Percentiles rank a stretch among this genome's conserved stretches.
These are phyloP conservation scores for Colletotrichum echinochloae DNA, from an alignment of 2,329 filamentous ascomycete genomes.

Conservation along the genomic window DNA sequence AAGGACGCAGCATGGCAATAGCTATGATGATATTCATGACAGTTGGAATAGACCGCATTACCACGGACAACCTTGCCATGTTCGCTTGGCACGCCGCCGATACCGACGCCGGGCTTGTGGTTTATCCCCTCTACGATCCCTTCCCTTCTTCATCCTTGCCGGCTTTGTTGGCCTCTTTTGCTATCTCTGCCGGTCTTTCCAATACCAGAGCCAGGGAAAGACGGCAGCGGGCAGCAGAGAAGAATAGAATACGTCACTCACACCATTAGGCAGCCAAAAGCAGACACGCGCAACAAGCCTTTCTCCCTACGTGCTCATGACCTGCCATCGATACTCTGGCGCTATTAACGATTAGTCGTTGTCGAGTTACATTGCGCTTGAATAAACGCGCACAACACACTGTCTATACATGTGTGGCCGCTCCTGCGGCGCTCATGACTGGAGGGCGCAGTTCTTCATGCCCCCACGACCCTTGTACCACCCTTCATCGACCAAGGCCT, in stretches of 20 bases:
- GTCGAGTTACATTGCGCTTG: constrained; percentile 19
- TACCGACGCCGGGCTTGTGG: neutral
- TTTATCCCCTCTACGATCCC: neutral
- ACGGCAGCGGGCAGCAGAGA: neutral
- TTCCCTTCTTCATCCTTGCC: neutral
- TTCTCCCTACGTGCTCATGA: neutral
- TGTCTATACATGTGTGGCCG: constrained; percentile 20
- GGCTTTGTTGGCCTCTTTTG: neutral
- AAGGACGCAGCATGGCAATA: neutral
- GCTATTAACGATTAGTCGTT: neutral
- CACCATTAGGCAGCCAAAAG: neutral
- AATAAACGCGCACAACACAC: constrained; percentile 28
- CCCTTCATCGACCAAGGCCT: constrained; percentile 71
- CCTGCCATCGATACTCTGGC: neutral
- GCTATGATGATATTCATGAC: constrained; percentile 5
- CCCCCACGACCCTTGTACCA: constrained; percentile 65
- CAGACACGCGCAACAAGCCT: neutral
- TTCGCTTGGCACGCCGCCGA: neutral
- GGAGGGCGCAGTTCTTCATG: constrained; percentile 37
- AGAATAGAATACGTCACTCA: neutral
- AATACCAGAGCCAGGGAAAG: neutral
- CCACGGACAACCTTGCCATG: neutral
- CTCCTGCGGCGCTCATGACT: neutral
- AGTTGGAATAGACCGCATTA: neutral
- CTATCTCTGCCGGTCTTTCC: neutral